phyloP scores from a whole-genome alignment of 257 asterid genomes.

The Ehretia macrophylla region DNA sequence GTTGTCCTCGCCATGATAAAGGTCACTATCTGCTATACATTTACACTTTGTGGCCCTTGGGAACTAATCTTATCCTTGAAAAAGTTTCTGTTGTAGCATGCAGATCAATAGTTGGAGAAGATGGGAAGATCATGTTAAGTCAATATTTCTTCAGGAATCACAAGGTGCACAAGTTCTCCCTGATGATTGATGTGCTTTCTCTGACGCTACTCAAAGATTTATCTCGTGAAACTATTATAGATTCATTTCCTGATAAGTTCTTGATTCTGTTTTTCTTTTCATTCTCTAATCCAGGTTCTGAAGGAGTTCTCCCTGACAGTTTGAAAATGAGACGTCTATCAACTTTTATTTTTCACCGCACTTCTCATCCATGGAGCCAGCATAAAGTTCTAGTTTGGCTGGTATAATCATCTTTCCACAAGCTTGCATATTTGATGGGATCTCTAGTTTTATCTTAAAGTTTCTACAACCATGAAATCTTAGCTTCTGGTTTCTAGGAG shows the following conservation, averaged over 20 bases:
- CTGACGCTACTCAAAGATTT: not conserved
- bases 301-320: slow-evolving; percentile 30
- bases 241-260: not conserved
- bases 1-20: slow-evolving; percentile 82
- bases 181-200: not conserved
- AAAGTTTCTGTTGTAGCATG: slow-evolving; percentile 3
- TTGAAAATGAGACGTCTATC: slow-evolving; percentile 53
- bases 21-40: slow-evolving; percentile 33
- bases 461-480: not conserved
- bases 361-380: slow-evolving; percentile 96
- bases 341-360: slow-evolving; percentile 58
- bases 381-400: slow-evolving; percentile 86
- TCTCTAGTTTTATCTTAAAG: too few species aligned
- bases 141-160: slow-evolving; percentile 63
- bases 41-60: slow-evolving; percentile 8
- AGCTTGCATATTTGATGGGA: not conserved
- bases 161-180: slow-evolving; percentile 30
- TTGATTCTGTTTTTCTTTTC: not conserved
- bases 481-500: not conserved
- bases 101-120: slow-evolving; percentile 92
- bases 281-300: slow-evolving; percentile 32
- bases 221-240: not conserved
- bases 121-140: slow-evolving; percentile 86
- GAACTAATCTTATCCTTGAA: not conserved
- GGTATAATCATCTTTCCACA: slow-evolving; percentile 32